phyloP scores from a whole-genome alignment of 305 asterid genomes.

The Fraxinus nigra region DNA sequence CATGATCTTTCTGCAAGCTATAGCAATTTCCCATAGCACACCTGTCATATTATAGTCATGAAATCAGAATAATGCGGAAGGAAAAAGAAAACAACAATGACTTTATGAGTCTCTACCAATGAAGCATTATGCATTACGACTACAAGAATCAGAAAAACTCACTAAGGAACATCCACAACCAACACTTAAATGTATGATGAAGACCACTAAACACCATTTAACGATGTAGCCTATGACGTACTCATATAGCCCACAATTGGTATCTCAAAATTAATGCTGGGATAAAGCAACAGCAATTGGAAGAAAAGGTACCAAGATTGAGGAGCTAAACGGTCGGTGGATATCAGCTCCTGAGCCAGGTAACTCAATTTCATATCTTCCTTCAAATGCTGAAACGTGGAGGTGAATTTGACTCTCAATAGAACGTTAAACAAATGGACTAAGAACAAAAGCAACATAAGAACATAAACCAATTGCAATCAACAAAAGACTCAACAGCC shows the following conservation, averaged over 20 bases:
- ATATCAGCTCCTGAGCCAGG: slow-evolving; percentile 92
- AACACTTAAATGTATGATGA: neutral
- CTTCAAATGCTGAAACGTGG: slow-evolving; percentile 72
- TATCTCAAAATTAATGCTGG: neutral
- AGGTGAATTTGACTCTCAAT: slow-evolving; percentile 19
- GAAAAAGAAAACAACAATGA: slow-evolving; percentile 16
- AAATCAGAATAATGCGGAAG: slow-evolving; percentile 6
- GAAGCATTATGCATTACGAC: neutral
- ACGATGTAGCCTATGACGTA: neutral
- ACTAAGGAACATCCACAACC: slow-evolving; percentile 4
- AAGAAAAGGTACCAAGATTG: slow-evolving; percentile 70
- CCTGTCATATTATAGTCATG: slow-evolving; percentile 50
- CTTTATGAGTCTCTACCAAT: neutral
- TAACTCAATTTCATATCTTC: slow-evolving; percentile 98
- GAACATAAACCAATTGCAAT: slow-evolving; percentile 16
- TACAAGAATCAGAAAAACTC: slow-evolving; percentile 12
- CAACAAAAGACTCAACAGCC: slow-evolving; percentile 1
- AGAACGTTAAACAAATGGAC: slow-evolving; percentile 5
- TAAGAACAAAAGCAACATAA: slow-evolving; percentile 9
- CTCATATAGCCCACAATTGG: slow-evolving; percentile 9
- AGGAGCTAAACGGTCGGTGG: slow-evolving; percentile 92
- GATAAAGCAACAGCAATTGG: slow-evolving; percentile 15
- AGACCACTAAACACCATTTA: slow-evolving; percentile 1
- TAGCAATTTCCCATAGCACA: slow-evolving; percentile 97
- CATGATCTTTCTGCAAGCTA: slow-evolving; percentile 97